Percentiles rank a stretch among this genome's conserved stretches.
Evolutionary conservation across 2,329 filamentous ascomycete species (phyloP).

Genomic region (Aspergillus neotritici): DNA sequence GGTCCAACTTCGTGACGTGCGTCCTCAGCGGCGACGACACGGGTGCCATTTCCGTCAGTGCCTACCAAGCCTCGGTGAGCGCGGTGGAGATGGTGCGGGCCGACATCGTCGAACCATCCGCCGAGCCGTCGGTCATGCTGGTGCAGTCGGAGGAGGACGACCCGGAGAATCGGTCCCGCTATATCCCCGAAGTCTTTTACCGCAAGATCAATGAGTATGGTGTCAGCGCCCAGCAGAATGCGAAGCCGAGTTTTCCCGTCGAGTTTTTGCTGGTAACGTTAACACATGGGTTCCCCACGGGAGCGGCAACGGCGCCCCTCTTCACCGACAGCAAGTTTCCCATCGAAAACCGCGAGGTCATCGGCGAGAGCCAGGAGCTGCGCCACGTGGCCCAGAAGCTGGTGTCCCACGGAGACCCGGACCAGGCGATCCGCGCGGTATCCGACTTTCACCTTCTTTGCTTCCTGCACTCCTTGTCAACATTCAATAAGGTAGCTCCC

Average conservation of each 20-base stretch:
- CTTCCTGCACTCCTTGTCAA: constrained; percentile 73
- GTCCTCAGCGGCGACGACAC: constrained; percentile 88
- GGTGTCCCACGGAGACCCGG: constrained; percentile 58
- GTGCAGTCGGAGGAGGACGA: constrained; percentile 83
- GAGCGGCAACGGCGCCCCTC: constrained; percentile 68
- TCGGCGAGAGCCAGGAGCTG: constrained; percentile 81
- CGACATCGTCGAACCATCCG: constrained; percentile 90
- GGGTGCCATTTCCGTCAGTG: constrained; percentile 79
- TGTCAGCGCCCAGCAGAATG: constrained; percentile 92
- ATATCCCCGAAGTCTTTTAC: constrained; percentile 97
- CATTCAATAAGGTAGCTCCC: constrained; percentile 71
- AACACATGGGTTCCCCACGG: constrained; percentile 89
- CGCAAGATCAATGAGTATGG: constrained; percentile 93
- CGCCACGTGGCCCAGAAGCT: constrained; percentile 63
- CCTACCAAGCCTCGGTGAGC: constrained; percentile 92
- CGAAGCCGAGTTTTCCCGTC: constrained; percentile 91
- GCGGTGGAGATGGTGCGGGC: constrained; percentile 96
- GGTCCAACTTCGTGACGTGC: constrained; percentile 95
- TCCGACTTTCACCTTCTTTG: constrained; percentile 94
- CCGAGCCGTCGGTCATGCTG: constrained; percentile 88
- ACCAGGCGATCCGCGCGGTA: constrained; percentile 60
- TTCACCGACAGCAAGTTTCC: constrained; percentile 72
- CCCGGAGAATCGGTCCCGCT: constrained; percentile 64
- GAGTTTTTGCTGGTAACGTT: constrained; percentile 94
- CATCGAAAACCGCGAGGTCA: constrained; percentile 81